Evolutionary conservation across 495 filamentous ascomycete species (phyloP), one percentile per base, ranked within the genome.

Genomic region (Massariosphaeria phaeospora): DNA sequence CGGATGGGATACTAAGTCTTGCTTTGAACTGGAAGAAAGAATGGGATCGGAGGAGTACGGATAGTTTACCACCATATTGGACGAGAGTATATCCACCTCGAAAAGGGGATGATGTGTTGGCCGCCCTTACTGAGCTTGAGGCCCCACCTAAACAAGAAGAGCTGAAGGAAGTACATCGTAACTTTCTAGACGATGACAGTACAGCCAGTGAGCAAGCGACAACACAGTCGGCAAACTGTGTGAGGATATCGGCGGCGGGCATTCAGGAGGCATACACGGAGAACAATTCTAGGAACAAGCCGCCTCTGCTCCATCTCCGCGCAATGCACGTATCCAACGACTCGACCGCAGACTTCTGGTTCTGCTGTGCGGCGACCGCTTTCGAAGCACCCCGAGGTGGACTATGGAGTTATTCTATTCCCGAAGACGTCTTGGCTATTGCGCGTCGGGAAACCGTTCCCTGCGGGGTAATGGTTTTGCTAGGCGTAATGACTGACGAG

Each of bases 51-150:
- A 72, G 81, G 34, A 72, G 77, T 39, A 67, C 66, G 10, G 65
- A 70, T 4, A 73, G 75, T 29, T 65, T 85, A 1, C 81, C 82
- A 23, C 82, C 81, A 0, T 82, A 82, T 58, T 85, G 81, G 82
- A 74, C 77, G n/a, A 66, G 72, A 2, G 63, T 82, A 8, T 12
- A 17, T 6, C 35, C 62, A 3, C 45, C 59, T 2, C 10, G 12
- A 33, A 52, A 39, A 25, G 48, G 39, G 7, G 54, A 27, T 12
- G 54, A 57, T 42, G 50, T 55, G 18, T 13, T 55, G 31, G 21
- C 18, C 12, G 40, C 33, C 15, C 20, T 63, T 13, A 33, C 53
- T 3, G 44, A 53, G 43, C 2, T 47, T 29, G 49, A 51, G 15
- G 33, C 17, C 8, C 13, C 24, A 3, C 13, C 12, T 15, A 26